Percentiles rank a stretch among this genome's conserved stretches.
Conservation (phyloP, 169 alveolate genomes). For the Plasmodium gaboni region DNA sequence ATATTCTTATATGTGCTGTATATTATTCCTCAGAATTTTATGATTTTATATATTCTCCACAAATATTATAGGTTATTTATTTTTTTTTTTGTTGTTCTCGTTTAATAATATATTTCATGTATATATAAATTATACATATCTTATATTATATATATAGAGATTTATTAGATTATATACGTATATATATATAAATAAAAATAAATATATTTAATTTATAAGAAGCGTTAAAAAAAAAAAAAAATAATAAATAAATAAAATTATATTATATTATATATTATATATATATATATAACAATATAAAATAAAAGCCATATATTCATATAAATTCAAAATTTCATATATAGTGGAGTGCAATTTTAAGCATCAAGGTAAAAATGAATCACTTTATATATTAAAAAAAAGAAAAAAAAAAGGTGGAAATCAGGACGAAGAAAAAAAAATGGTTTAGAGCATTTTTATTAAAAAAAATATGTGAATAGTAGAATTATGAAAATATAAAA, state of each 20-base stretch:
- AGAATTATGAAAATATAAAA: slow-evolving; percentile 10
- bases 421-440: not conserved
- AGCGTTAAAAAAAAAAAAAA: not conserved
- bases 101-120: not conserved
- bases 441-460: slow-evolving; percentile 25
- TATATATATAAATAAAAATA: slow-evolving; percentile 20
- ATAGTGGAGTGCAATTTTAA: slow-evolving; percentile 32
- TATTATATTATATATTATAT: too few species aligned
- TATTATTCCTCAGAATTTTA: slow-evolving; percentile 13
- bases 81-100: not conserved
- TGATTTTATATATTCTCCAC: not conserved
- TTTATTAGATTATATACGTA: not conserved
- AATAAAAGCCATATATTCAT: not conserved
- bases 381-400: slow-evolving; percentile 30
- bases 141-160: slow-evolving; percentile 22
- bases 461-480: slow-evolving; percentile 23
- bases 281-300: too few species aligned
- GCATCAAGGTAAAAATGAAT: not conserved
- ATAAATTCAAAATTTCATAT: slow-evolving; percentile 20
- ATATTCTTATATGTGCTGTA: slow-evolving; percentile 14
- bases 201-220: slow-evolving; percentile 15
- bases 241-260: slow-evolving; percentile 12
- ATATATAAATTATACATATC: slow-evolving; percentile 1
- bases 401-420: slow-evolving; percentile 1
- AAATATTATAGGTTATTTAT: not conserved